Conservation (phyloP, 331 rosid genomes). For the Pyrus hybrid region DNA sequence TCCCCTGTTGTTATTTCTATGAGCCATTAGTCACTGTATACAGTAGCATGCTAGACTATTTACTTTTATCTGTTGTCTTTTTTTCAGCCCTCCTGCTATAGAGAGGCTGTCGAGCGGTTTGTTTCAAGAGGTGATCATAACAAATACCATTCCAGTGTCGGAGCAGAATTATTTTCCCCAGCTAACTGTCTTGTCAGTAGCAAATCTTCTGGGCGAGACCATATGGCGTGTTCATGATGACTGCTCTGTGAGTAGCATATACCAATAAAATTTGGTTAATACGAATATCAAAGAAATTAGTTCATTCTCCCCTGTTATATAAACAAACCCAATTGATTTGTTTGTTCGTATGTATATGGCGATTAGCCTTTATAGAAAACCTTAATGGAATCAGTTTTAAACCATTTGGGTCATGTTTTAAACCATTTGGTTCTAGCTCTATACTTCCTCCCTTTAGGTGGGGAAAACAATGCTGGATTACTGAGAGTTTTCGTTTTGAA, state of each 20-base stretch:
- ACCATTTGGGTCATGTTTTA: neutral
- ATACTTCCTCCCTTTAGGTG: neutral
- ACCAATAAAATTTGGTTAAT: constrained; percentile 28
- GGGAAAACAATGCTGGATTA: neutral
- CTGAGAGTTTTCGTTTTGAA: constrained; percentile 10
- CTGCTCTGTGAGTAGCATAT: constrained; percentile 90
- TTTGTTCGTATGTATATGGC: neutral
- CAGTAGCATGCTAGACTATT: neutral
- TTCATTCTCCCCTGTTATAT: neutral
- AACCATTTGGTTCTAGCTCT: neutral
- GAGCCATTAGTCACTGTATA: neutral
- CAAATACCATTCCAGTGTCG: constrained; percentile 76
- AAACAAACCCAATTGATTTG: constrained; percentile 2
- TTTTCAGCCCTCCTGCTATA: constrained; percentile 90
- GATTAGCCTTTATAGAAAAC: neutral
- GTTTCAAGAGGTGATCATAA: constrained; percentile 93
- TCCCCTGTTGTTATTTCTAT: neutral
- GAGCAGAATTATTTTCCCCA: constrained; percentile 91
- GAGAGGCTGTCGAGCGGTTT: constrained; percentile 80
- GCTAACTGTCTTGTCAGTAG: constrained; percentile 77
- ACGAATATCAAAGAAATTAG: neutral
- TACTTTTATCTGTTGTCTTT: constrained; percentile 3
- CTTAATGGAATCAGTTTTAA: neutral
- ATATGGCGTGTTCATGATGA: constrained; percentile 97
- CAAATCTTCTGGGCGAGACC: constrained; percentile 93